phyloP scores from a whole-genome alignment of 1,284 basidiomycete genomes.

The Leccinum fallax region DNA sequence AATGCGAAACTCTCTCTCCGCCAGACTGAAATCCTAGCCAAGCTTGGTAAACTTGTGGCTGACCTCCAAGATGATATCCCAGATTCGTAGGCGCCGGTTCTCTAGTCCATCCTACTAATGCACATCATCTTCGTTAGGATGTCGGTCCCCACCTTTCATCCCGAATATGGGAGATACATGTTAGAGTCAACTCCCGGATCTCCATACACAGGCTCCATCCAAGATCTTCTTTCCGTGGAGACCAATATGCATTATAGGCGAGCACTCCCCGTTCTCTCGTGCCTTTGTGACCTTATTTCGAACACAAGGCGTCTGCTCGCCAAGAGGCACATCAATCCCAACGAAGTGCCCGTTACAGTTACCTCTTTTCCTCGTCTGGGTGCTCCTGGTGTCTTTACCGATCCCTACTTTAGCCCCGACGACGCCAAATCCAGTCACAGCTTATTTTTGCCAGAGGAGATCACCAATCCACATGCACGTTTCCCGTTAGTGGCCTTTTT shows the following conservation, averaged over 20 bases:
- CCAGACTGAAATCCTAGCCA: conserved; percentile 91
- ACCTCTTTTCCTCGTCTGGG: conserved; percentile 97
- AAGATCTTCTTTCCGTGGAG: conserved; percentile 89
- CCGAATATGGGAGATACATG: conserved; percentile 99
- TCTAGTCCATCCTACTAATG: conserved; percentile 3
- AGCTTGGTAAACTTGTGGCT: conserved; percentile 71
- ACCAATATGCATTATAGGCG: conserved; percentile 91
- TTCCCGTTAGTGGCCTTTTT: conserved; percentile 79
- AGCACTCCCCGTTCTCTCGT: conserved; percentile 7
- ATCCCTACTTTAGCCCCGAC: conserved; percentile 80
- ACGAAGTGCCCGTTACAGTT: conserved; percentile 92
- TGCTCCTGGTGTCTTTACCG: conserved; percentile 87
- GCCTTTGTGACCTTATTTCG: conserved; percentile 4
- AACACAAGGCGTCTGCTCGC: conserved; percentile 79
- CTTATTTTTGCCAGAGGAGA: conserved; percentile 92
- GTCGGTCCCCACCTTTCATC: conserved; percentile 92
- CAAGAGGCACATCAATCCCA: conserved; percentile 77
- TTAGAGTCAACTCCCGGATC: conserved; percentile 96
- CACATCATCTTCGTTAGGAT: conserved; percentile 46
- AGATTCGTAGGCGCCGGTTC: conserved; percentile 49
- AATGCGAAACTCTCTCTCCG: conserved; percentile 89
- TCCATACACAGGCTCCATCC: conserved; percentile 88
- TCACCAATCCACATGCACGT: conserved; percentile 96
- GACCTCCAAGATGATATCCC: conserved; percentile 66
- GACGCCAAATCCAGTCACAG: conserved; percentile 85